These are phyloP conservation scores for Crithidia bombi DNA, from an alignment of 208 protist genomes.

Conservation along the genomic window DNA sequence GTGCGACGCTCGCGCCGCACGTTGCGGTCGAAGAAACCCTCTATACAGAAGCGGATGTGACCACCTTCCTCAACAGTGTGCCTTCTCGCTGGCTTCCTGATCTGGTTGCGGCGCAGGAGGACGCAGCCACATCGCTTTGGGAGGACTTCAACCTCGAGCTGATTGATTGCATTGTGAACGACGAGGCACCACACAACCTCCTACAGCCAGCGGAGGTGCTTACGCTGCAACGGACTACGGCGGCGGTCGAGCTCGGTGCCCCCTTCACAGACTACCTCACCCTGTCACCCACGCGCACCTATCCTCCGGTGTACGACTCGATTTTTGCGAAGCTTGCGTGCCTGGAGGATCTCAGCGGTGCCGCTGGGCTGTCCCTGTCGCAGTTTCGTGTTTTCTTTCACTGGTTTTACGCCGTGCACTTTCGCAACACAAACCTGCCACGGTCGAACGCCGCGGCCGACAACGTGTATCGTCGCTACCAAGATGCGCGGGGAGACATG, in stretches of 20 bases:
- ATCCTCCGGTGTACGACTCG: constrained; percentile 59
- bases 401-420: constrained; percentile 77
- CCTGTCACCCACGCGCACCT: constrained; percentile 32
- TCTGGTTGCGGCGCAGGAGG: constrained; percentile 25
- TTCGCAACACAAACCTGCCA: constrained; percentile 59
- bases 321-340: constrained; percentile 44
- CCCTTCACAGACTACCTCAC: constrained; percentile 63
- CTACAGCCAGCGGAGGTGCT: constrained; percentile 59
- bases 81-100: constrained; percentile 55
- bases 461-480: constrained; percentile 53
- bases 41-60: constrained; percentile 53
- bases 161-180: constrained; percentile 70
- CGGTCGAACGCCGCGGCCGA: constrained; percentile 55
- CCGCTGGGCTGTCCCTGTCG: constrained; percentile 24
- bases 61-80: constrained; percentile 48
- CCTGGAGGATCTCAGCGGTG: constrained; percentile 17
- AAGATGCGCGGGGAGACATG: constrained; percentile 55
- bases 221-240: constrained; percentile 39
- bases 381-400: constrained; percentile 76
- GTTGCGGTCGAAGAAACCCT: constrained; percentile 2
- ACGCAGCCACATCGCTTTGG: constrained; percentile 18
- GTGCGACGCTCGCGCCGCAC: not conserved
- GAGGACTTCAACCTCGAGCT: constrained; percentile 53
- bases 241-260: constrained; percentile 43
- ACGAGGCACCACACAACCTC: constrained; percentile 67